Evolutionary conservation across 73 alveolate species (phyloP).

Genomic region (Uronychia binucleata): DNA sequence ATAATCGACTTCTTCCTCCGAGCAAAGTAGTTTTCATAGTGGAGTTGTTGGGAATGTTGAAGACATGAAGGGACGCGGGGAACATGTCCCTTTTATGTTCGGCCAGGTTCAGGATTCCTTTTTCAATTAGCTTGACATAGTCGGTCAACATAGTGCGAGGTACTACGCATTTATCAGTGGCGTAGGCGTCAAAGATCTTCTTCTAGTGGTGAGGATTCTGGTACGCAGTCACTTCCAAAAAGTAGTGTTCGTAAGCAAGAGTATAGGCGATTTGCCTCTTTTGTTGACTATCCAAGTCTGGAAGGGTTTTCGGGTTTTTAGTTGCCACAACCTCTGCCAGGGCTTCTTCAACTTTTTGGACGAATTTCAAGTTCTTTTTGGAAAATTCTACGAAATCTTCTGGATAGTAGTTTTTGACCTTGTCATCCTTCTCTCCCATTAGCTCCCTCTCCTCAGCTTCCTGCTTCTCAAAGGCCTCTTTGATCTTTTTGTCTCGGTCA

Average conservation of each 20-base stretch:
- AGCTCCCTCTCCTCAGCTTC: slow-evolving; percentile 35
- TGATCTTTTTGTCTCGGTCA: slow-evolving; percentile 52
- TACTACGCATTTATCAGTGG: slow-evolving; percentile 46
- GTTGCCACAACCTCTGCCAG: slow-evolving; percentile 52
- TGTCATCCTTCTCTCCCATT: slow-evolving; percentile 10
- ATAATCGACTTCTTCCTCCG: no score
- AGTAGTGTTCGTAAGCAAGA: slow-evolving; percentile 54
- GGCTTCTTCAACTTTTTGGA: slow-evolving; percentile 44
- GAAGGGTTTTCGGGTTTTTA: slow-evolving; percentile 25
- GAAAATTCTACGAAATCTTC: slow-evolving; percentile 62
- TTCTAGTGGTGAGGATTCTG: slow-evolving; percentile 14
- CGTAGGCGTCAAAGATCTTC: slow-evolving; percentile 51
- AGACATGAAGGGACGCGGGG: slow-evolving; percentile 52
- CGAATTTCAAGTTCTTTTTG: slow-evolving; percentile 40
- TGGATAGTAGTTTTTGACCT: slow-evolving; percentile 46
- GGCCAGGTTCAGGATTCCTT: slow-evolving; percentile 48
- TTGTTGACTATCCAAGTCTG: slow-evolving; percentile 15
- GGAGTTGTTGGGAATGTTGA: slow-evolving; percentile 43
- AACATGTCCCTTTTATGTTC: slow-evolving; percentile 43
- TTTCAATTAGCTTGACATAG: slow-evolving; percentile 33
- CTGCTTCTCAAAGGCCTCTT: slow-evolving; percentile 53
- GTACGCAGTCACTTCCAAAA: slow-evolving; percentile 49
- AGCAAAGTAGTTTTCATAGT: no score
- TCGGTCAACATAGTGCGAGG: slow-evolving; percentile 52
- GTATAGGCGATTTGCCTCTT: slow-evolving; percentile 14